A percentile compares a stretch with the other conserved stretches of the same genome.
These are phyloP conservation scores for Cucurbita argyrosperma DNA, from an alignment of 306 rosid genomes.

Conservation along the genomic window DNA sequence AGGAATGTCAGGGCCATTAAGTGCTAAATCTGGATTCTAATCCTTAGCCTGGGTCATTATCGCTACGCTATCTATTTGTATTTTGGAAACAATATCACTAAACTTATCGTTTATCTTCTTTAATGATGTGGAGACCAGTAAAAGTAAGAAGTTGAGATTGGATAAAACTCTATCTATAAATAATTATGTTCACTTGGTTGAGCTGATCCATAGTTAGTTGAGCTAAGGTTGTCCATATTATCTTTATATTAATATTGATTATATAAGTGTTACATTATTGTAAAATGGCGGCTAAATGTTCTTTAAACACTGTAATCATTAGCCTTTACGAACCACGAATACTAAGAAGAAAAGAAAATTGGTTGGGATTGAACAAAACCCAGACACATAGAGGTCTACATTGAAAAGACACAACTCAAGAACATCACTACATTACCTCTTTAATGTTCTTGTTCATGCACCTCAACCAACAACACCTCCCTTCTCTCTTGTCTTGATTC, in stretches of 20 bases:
- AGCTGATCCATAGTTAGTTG: neutral
- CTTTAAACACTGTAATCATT: neutral
- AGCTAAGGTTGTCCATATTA: too few relatives aligned
- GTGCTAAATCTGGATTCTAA: too few relatives aligned
- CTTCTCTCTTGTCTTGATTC: neutral
- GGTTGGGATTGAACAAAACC: neutral
- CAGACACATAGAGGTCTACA: neutral
- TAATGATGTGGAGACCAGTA: too few relatives aligned
- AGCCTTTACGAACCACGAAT: neutral
- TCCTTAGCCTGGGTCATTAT: too few relatives aligned
- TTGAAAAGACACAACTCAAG: neutral
- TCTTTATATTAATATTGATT: too few relatives aligned
- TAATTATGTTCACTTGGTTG: neutral
- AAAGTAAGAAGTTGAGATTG: neutral
- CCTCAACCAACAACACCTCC: neutral
- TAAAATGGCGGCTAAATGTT: neutral
- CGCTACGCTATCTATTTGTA: too few relatives aligned
- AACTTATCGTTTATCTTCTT: too few relatives aligned
- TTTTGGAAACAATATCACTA: too few relatives aligned
- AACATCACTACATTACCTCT: neutral
- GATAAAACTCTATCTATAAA: neutral
- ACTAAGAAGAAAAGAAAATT: neutral
- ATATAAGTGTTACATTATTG: neutral
- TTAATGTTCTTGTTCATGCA: constrained; percentile 5
- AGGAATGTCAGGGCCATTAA: too few relatives aligned